Base-by-base conservation (phyloP, 2,329 filamentous ascomycete species). In the Alternaria viburni region DNA sequence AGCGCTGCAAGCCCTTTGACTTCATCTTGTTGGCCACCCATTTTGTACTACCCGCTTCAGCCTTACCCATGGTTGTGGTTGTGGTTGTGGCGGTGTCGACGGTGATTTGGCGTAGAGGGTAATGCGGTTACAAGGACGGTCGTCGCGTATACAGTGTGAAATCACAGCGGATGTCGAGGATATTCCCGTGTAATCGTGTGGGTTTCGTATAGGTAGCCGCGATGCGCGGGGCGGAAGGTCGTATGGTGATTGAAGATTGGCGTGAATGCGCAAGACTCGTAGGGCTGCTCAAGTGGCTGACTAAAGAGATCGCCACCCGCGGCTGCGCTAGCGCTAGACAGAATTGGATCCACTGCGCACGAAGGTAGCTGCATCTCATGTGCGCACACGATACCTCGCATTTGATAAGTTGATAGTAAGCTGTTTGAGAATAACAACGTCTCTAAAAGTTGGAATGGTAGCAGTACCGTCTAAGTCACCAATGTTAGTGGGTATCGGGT, bases 41-140 rank as follows among this genome's bases (percentile, higher is more conserved):
- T 83, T 97, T 98, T n/a, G 91, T 93, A 60, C 90, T 92, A 67
- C 96, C 96, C 57, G 93, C 90, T 84, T 98, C 96, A 74, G 96
- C 96, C 84, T 92, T 93, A 57, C 91, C 90, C 95, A 98, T 98
- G 32, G 52, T 72, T 61, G 58, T 54, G 57, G 63, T 59, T 64
- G 52, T 62, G 57, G 52, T 46, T 64, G 52, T 62, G 57, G 54
- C 46, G 9, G n/a, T 32, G 25, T 43, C 17, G 9, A 41, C 9
- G 9, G 49, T 9, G 6, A 13, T 10, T 49, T 7, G 26, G 41
- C 36, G 23, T 28, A 6, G 28, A 12, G 41, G 17, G 19, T 19
- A 25, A 13, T 17, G 13, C 30, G n/a, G 9, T 21, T 44, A 26
- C 28, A 9, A 41, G 6, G 13, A 41, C 17, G 32, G 15, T 6